Percentiles rank a stretch among this genome's conserved stretches.
phyloP scores from a whole-genome alignment of 345 rosid species.

The Salix brachista region DNA sequence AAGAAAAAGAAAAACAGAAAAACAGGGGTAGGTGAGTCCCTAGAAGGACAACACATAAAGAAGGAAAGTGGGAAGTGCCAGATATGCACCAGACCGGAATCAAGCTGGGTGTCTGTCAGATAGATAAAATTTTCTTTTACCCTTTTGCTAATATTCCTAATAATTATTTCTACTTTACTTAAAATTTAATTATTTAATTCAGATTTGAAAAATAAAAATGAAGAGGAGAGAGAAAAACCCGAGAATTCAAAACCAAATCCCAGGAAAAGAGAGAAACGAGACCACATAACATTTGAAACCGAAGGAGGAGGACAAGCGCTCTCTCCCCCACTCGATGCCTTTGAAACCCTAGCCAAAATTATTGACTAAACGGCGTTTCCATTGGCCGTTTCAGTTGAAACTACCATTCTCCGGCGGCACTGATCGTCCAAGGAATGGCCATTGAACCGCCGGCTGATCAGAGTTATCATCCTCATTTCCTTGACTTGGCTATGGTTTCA shows the following conservation, averaged over 20 bases:
- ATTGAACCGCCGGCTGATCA: background rate
- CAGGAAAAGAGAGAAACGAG: background rate
- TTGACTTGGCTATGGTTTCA: conserved; percentile 9
- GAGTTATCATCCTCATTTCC: background rate
- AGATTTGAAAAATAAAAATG: background rate
- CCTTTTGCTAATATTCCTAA: background rate
- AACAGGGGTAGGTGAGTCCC: background rate
- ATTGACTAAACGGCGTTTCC: background rate
- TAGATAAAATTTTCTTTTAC: background rate
- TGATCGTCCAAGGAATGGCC: conserved; percentile 10
- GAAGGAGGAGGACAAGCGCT: background rate
- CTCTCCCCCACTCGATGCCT: conserved; percentile 1
- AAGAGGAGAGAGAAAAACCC: background rate
- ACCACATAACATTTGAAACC: background rate
- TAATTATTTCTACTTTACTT: background rate
- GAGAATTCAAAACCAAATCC: background rate
- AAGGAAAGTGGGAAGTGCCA: background rate
- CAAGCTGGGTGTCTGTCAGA: background rate
- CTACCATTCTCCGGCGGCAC: background rate
- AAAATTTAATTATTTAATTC: background rate
- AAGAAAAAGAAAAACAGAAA: background rate
- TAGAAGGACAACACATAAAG: background rate
- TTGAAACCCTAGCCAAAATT: background rate
- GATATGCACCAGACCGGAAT: background rate
- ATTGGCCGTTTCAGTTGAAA: background rate